Evolutionary conservation across 495 filamentous ascomycete species (phyloP).

Genomic region (Hypoxylon lenormandii): DNA sequence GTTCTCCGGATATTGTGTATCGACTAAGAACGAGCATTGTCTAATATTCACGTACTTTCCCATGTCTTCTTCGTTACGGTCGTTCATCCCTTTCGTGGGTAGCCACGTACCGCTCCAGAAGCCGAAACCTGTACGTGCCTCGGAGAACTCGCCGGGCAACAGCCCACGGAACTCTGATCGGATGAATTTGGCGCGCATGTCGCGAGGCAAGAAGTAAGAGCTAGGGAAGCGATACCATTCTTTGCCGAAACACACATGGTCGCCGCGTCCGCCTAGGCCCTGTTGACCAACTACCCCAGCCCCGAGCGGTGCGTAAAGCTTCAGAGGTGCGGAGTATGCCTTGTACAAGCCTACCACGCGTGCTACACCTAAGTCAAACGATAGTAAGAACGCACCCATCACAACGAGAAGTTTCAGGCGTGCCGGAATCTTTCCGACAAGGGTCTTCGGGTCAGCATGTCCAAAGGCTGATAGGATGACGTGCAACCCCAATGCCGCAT

Average conservation of each 20-base stretch:
- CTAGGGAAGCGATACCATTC: conserved; percentile 99
- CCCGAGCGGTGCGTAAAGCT: conserved; percentile 71
- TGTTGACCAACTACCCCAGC: conserved; percentile 61
- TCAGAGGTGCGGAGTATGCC: conserved; percentile 86
- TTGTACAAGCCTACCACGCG: conserved; percentile 83
- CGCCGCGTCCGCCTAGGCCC: conserved; percentile 66
- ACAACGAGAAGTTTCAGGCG: conserved; percentile 74
- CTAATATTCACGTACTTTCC: conserved; percentile 85
- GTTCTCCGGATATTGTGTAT: conserved; percentile 79
- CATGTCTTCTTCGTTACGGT: conserved; percentile 85
- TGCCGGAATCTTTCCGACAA: conserved; percentile 76
- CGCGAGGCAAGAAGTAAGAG: conserved; percentile 85
- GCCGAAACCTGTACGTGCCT: conserved; percentile 69
- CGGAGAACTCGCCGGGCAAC: conserved; percentile 88
- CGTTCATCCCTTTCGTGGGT: conserved; percentile 88
- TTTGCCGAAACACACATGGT: conserved; percentile 87
- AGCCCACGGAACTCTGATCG: conserved; percentile 89
- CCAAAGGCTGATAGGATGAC: conserved; percentile 78
- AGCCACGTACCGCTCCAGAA: conserved; percentile 83
- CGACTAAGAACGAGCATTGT: conserved; percentile 85
- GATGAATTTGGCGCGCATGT: conserved; percentile 85
- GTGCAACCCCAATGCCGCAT: conserved; percentile 87
- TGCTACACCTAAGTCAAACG: conserved; percentile 72
- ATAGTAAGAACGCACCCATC: conserved; percentile 63
- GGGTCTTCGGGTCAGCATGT: conserved; percentile 70